phyloP scores from a whole-genome alignment of 305 asterid genomes.

The Fraxinus paxiana region DNA sequence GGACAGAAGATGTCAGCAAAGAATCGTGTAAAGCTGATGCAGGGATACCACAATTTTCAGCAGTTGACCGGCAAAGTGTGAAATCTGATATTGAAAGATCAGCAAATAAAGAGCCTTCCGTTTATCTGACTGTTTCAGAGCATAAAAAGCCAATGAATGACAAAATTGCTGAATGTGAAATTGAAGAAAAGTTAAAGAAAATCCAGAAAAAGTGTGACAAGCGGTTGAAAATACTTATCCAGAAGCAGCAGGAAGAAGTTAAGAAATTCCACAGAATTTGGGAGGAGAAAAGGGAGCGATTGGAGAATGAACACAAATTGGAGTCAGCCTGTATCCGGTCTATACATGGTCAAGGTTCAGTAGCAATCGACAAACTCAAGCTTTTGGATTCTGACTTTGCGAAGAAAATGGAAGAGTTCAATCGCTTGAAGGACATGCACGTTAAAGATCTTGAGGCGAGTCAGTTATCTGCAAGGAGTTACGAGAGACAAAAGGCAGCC shows the following conservation, averaged over 20 bases:
- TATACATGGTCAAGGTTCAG: constrained; percentile 31
- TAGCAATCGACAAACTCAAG: constrained; percentile 32
- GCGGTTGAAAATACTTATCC: constrained; percentile 35
- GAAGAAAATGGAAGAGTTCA: constrained; percentile 37
- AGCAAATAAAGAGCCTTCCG: constrained; percentile 13
- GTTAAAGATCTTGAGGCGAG: constrained; percentile 43
- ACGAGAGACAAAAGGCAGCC: constrained; percentile 35
- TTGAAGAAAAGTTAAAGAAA: constrained; percentile 25
- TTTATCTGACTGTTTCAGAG: neutral
- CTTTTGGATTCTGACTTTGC: constrained; percentile 31
- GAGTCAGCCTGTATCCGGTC: constrained; percentile 37
- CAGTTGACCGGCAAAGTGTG: constrained; percentile 19
- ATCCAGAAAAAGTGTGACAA: constrained; percentile 34
- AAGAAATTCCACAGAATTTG: constrained; percentile 37
- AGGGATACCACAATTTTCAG: constrained; percentile 20
- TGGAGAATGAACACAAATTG: constrained; percentile 35
- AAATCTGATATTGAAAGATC: constrained; percentile 27
- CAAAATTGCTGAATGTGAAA: constrained; percentile 25
- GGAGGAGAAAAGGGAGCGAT: constrained; percentile 34
- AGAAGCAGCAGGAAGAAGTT: constrained; percentile 36
- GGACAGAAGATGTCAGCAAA: constrained; percentile 28
- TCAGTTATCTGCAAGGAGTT: constrained; percentile 37
- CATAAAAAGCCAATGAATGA: constrained; percentile 15
- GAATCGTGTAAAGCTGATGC: constrained; percentile 20
- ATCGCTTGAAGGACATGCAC: constrained; percentile 25